Percentiles rank a stretch among this genome's conserved stretches.
phyloP scores from a whole-genome alignment of 371 early-diverging fungal genomes.

The Mucor saturninus region DNA sequence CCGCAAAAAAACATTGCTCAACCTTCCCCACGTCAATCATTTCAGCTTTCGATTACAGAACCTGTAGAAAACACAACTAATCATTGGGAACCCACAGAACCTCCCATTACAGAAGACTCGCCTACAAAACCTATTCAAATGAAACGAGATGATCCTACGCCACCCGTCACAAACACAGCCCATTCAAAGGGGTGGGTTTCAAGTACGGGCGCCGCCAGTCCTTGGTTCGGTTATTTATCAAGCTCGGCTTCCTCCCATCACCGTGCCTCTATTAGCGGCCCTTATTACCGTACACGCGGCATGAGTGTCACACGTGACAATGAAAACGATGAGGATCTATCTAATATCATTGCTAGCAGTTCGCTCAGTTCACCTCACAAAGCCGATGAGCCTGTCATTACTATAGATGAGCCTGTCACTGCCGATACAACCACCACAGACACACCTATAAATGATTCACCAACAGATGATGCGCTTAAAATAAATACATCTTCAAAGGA shows the following conservation, averaged over 20 bases:
- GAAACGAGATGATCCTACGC: conserved; percentile 1
- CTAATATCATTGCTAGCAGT: conserved; percentile 12
- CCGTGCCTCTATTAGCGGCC: conserved; percentile 53
- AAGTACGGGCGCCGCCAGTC: conserved; percentile 50
- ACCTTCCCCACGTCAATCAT: not conserved
- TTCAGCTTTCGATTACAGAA: conserved; percentile 17
- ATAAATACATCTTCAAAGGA: too few relatives aligned
- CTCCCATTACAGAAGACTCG: not conserved
- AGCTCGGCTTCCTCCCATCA: conserved; percentile 50
- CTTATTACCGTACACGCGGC: conserved; percentile 56
- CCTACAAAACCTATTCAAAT: not conserved
- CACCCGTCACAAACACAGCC: conserved; percentile 12
- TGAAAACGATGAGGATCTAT: conserved; percentile 43
- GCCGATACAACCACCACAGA: too few relatives aligned
- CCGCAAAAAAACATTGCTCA: not conserved
- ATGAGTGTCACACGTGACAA: conserved; percentile 49
- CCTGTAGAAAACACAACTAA: not conserved
- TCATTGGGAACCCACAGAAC: not conserved
- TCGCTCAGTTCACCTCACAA: not conserved
- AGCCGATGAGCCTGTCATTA: not conserved
- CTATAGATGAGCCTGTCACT: too few relatives aligned
- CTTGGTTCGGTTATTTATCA: conserved; percentile 44
- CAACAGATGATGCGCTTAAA: too few relatives aligned
- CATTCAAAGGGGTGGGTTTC: conserved; percentile 46
- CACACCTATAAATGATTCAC: too few relatives aligned